phyloP scores from a whole-genome alignment of 441 rosid genomes.

The Pelargonium fulgidum region DNA sequence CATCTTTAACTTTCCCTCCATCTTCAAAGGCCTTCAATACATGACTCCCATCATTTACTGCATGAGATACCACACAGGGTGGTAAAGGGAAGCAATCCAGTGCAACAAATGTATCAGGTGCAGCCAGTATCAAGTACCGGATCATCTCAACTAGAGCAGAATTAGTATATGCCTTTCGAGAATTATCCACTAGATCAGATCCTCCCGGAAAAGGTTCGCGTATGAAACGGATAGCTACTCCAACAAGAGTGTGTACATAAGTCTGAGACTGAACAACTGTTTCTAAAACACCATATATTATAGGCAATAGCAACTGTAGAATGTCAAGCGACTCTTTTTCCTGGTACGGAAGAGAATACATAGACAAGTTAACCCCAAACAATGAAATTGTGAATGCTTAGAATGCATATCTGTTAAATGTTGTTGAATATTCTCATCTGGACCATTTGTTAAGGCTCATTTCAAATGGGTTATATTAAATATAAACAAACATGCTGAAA shows the following conservation, averaged over 20 bases:
- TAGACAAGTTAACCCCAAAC: conserved; percentile 26
- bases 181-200: conserved; percentile 91
- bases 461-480: background rate
- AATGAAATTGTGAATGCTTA: conserved; percentile 12
- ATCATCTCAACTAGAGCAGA: conserved; percentile 92
- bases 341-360: no score
- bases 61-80: conserved; percentile 59
- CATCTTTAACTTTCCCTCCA: conserved; percentile 51
- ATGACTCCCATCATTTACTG: conserved; percentile 64
- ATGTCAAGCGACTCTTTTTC: conserved; percentile 76
- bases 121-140: conserved; percentile 83
- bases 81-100: conserved; percentile 96
- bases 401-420: background rate
- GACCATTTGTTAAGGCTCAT: background rate
- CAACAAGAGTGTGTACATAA: conserved; percentile 72
- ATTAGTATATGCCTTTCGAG: conserved; percentile 84
- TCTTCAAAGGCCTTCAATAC: conserved; percentile 64
- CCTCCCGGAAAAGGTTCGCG: conserved; percentile 87
- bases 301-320: conserved; percentile 84
- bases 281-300: conserved; percentile 86
- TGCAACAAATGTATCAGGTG: conserved; percentile 95
- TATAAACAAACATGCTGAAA: background rate
- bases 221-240: conserved; percentile 72
- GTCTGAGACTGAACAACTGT: conserved; percentile 79
- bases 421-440: background rate